Evolutionary conservation across 2,329 filamentous ascomycete species (phyloP), one percentile per base, ranked within the genome.

Genomic region (Orbilia quercus): DNA sequence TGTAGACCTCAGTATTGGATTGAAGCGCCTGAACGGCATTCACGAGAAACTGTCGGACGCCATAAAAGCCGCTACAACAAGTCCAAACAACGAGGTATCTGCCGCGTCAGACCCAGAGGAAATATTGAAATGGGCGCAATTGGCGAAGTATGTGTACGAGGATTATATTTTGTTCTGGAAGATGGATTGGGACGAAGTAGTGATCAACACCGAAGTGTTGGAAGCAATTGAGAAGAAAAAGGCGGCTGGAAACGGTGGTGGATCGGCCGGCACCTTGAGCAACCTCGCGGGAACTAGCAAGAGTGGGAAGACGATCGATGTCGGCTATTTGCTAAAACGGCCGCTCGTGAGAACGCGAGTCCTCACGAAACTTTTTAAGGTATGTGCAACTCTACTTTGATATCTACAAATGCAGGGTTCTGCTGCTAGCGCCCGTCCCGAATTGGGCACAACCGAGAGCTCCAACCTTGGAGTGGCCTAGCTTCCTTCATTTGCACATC

Each of bases 171-270:
- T 88, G 78, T 89, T 90, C 6, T 99, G 95, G 95, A 87, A 92
- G 28, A 85, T 98, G 51, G 95, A 95, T 0, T 99, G 98, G 80
- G 91, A 96, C 78, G 93, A 96, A 79, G 88, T 99, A 18, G 88
- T 98, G 54, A 91, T 99, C 77, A 98, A 96, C 79, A 87, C 98
- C 34, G 92, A 62, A 6, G 69, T 73, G 7, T 65, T 73, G 40
- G 69, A 73, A 48, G 60, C 69, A 28, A 73, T 73, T 55, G 69
- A 73, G 69, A 59, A 60, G 51, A 73, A 73, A 60, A 73, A 73
- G 25, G 60, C 38, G 4, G 23, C n/a, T 36, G 67, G 48, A 38
- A 53, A 34, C n/a, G 48, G 64, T 20, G 59, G 18, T 23, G 67
- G 67, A 64, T 58, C 59, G 12, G 45, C 67, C 11, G 47, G 51